phyloP scores from a whole-genome alignment of 1,284 basidiomycete genomes.

The Neotropicomus parvogracilis region DNA sequence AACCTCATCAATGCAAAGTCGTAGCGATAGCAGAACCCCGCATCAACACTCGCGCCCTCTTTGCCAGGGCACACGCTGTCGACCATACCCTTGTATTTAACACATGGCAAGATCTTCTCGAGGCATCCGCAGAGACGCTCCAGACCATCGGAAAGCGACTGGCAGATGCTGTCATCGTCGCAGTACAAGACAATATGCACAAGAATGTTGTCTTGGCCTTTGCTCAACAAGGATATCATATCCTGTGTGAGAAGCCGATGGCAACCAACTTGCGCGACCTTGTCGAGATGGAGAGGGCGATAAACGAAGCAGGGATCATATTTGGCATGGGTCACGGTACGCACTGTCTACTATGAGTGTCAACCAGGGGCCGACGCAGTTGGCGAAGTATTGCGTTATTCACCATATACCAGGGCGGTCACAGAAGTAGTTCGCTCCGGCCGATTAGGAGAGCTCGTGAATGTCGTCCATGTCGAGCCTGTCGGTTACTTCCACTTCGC shows the following conservation, averaged over 20 bases:
- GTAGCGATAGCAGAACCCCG: slow-evolving; percentile 83
- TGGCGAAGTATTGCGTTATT: slow-evolving; percentile 75
- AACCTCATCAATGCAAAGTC: slow-evolving; percentile 65
- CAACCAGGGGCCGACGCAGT: slow-evolving; percentile 1
- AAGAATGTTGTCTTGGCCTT: slow-evolving; percentile 70
- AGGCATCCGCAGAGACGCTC: slow-evolving; percentile 64
- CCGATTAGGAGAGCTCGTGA: slow-evolving; percentile 70
- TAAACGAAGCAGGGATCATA: slow-evolving; percentile 64
- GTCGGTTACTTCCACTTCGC: slow-evolving; percentile 81
- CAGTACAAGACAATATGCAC: slow-evolving; percentile 78
- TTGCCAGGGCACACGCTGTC: slow-evolving; percentile 55
- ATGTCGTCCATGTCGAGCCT: slow-evolving; percentile 75
- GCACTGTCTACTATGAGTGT: slow-evolving; percentile 9
- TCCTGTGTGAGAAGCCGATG: slow-evolving; percentile 90
- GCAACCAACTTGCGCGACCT: slow-evolving; percentile 72
- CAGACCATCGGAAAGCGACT: slow-evolving; percentile 60
- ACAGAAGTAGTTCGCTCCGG: slow-evolving; percentile 69
- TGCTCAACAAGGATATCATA: slow-evolving; percentile 76
- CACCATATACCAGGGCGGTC: slow-evolving; percentile 73
- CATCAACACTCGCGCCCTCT: slow-evolving; percentile 55
- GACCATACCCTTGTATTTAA: slow-evolving; percentile 64
- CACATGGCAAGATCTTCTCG: slow-evolving; percentile 68
- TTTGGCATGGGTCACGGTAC: slow-evolving; percentile 85
- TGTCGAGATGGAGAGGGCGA: slow-evolving; percentile 67
- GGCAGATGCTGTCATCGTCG: slow-evolving; percentile 75